Base-by-base conservation (phyloP, 176 grass and related monocot genomes). In the Carex cristatella region DNA sequence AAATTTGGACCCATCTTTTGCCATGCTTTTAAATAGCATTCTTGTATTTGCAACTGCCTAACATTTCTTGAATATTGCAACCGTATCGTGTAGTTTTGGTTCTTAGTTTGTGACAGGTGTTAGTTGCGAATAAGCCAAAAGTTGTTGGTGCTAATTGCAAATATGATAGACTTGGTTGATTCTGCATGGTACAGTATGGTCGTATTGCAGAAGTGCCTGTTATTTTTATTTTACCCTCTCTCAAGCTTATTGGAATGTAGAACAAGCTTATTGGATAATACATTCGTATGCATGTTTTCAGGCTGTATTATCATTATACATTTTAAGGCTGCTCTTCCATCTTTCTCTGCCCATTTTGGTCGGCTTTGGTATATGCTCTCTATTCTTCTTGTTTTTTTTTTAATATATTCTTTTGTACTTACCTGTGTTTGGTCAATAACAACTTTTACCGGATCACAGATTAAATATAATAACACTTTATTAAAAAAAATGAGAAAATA, bases 351-450 rank as follows among this genome's bases (percentile, higher is more conserved):
- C 87, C 75, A 19, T 81, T 63, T 64, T 99, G 81, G 74, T 91
- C 7, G 91, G 90, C 83, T 7, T 95, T 72, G 89, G 96, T 99
- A 92, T 88, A 90, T 33, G 14, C 48, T 88, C 58, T 65, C 84
- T 69, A 69, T 72, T 64, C 2, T 86, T 63, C 48, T 79, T 46
- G 79, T 66, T 59, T 56, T 42, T 10, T 13, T 7, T 53, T 42
- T 71, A 11, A 10, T 59, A 72, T 15, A 10, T 57, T 46, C 13
- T 79, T 69, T 44, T 61, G 40, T 46, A 44, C 38, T 63, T 63
- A 10, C 8, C 19, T 28, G 61, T 2, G 8, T 28, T 63, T 28
- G 7, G 18, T 63, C 6, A 19, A 10, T 44, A 72, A 2, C 42
- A 10, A 72, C n/a, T n/a, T 72, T 72, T 48, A 48, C 18, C 10